phyloP scores from a whole-genome alignment of 1,284 basidiomycete genomes.

The Apiotrichum veenhuisii region DNA sequence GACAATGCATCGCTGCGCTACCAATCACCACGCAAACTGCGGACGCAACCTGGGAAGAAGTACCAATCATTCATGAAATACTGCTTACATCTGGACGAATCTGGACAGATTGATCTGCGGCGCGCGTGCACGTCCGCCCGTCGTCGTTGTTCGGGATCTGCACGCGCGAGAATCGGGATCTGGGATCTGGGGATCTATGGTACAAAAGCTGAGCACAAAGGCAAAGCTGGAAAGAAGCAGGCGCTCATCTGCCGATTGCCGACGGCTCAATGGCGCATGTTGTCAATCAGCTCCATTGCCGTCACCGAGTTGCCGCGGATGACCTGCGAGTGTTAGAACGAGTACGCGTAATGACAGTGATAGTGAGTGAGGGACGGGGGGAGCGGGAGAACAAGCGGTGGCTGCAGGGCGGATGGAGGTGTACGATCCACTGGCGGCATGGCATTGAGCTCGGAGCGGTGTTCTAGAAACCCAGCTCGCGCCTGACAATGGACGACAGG shows the following conservation, averaged over 20 bases:
- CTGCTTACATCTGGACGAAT: no score
- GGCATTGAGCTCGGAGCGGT: no score
- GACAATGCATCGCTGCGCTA: background rate
- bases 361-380: background rate
- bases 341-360: background rate
- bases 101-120: no score
- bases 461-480: no score
- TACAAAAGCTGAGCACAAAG: background rate
- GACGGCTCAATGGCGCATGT: constrained; percentile 24
- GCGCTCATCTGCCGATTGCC: no score
- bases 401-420: background rate
- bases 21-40: background rate
- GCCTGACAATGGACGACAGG: no score
- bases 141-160: no score
- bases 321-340: constrained; percentile 57
- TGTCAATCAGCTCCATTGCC: constrained; percentile 55
- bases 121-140: no score
- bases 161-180: background rate
- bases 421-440: no score
- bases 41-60: no score
- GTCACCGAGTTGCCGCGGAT: constrained; percentile 92
- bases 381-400: background rate
- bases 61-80: no score
- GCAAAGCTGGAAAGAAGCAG: background rate
- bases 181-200: background rate